Evolutionary conservation across 2,329 filamentous ascomycete species (phyloP).

Genomic region (Fusarium secorum): DNA sequence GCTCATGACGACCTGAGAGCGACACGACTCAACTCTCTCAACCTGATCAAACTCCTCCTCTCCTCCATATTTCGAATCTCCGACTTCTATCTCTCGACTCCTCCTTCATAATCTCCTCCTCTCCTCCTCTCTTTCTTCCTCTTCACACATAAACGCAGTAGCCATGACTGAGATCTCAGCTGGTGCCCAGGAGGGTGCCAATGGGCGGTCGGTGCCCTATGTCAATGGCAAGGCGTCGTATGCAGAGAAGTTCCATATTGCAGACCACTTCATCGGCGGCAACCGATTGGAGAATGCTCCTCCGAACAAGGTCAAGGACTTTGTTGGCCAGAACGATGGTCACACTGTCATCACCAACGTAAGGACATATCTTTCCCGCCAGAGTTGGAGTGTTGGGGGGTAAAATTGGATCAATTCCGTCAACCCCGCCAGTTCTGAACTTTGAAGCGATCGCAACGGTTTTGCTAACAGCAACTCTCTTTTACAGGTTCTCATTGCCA

Average conservation of each 20-base stretch:
- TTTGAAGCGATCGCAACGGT: not conserved
- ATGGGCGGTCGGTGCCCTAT: constrained; percentile 60
- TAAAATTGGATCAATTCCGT: not conserved
- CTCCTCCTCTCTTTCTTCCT: constrained; percentile 4
- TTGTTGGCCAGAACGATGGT: constrained; percentile 86
- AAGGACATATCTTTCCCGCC: constrained; percentile 50
- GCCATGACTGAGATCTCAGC: constrained; percentile 60
- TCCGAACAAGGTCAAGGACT: constrained; percentile 92
- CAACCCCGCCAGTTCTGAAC: constrained; percentile 11
- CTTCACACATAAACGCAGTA: constrained; percentile 38
- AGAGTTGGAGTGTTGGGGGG: not conserved
- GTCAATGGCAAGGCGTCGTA: constrained; percentile 71
- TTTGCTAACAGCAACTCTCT: constrained; percentile 23
- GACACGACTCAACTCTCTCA: constrained; percentile 22
- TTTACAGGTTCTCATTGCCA: constrained; percentile 90
- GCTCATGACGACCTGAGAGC: constrained; percentile 44
- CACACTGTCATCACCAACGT: constrained; percentile 99
- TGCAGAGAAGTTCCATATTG: constrained; percentile 81
- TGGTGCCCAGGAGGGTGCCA: constrained; percentile 51
- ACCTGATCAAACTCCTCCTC: constrained; percentile 28
- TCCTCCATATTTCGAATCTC: constrained; percentile 17
- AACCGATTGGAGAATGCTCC: constrained; percentile 85
- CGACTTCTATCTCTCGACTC: constrained; percentile 19
- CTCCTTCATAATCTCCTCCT: constrained; percentile 25
- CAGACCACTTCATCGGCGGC: constrained; percentile 95